Conservation (phyloP, 768 basidiomycete species). For the Vararia minispora region DNA sequence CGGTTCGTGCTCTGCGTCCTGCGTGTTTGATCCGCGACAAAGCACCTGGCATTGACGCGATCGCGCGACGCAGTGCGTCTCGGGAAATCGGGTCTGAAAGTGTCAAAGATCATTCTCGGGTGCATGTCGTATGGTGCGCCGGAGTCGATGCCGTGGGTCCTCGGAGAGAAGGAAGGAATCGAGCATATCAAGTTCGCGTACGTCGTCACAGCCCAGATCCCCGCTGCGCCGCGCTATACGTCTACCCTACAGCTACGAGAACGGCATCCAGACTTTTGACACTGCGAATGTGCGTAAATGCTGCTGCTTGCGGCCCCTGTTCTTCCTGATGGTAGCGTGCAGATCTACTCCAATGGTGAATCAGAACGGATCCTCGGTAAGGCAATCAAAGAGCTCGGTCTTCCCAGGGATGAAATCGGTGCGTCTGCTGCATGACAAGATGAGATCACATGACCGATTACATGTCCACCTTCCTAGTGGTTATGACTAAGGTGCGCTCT, state of each 20-base stretch:
- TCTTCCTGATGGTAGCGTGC: neutral
- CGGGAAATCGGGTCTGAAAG: slow-evolving; percentile 29
- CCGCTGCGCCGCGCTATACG: slow-evolving; percentile 7
- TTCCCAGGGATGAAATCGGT: slow-evolving; percentile 35
- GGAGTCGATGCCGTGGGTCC: slow-evolving; percentile 21
- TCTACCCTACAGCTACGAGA: slow-evolving; percentile 22
- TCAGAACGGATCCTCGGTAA: slow-evolving; percentile 38
- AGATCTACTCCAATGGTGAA: slow-evolving; percentile 29
- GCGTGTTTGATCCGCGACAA: neutral
- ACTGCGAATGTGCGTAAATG: slow-evolving; percentile 20
- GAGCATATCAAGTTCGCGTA: slow-evolving; percentile 23
- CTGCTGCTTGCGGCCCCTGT: neutral
- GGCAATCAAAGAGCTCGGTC: slow-evolving; percentile 31
- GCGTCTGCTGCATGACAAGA: no score
- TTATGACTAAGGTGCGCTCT: slow-evolving; percentile 34
- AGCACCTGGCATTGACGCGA: neutral
- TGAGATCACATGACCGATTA: no score
- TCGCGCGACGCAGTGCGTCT: slow-evolving; percentile 11
- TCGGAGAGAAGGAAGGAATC: slow-evolving; percentile 17
- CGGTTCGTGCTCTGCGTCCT: neutral
- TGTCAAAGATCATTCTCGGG: slow-evolving; percentile 21
- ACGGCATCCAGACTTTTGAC: slow-evolving; percentile 31
- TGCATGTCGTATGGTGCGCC: slow-evolving; percentile 2
- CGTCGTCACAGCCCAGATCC: slow-evolving; percentile 10
- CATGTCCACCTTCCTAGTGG: no score